phyloP scores from a whole-genome alignment of 2,329 filamentous ascomycete genomes.

The Pestalotiopsis sp. region DNA sequence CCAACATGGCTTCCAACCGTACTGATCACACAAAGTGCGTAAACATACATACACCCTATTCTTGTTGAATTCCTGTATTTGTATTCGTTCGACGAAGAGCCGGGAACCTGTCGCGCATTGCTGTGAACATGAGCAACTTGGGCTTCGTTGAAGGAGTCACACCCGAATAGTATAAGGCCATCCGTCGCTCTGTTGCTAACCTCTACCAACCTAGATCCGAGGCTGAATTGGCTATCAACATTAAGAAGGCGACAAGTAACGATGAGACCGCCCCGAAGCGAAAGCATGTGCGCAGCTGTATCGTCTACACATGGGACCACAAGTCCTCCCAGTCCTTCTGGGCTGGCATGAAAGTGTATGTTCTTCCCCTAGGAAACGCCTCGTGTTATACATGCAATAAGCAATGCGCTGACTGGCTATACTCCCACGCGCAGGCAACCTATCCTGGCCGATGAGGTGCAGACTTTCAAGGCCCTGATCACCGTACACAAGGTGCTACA shows the following conservation, averaged over 20 bases:
- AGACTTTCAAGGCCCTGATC: constrained; percentile 98
- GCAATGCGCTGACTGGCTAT: background rate
- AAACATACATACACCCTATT: background rate
- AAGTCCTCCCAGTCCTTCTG: constrained; percentile 94
- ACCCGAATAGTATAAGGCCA: too few relatives aligned
- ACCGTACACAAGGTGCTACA: constrained; percentile 97
- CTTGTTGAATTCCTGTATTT: background rate
- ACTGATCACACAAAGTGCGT: constrained; percentile 37
- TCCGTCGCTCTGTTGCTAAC: too few relatives aligned
- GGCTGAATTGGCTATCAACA: constrained; percentile 70
- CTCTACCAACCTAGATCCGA: constrained; percentile 56
- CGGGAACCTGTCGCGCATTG: background rate
- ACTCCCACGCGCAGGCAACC: constrained; percentile 67
- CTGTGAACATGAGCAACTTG: background rate
- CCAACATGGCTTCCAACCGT: constrained; percentile 33
- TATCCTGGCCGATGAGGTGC: constrained; percentile 96
- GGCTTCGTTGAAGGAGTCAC: too few relatives aligned
- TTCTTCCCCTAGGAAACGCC: constrained; percentile 21
- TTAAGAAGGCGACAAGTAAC: constrained; percentile 69
- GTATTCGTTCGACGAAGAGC: background rate
- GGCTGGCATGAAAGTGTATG: constrained; percentile 97
- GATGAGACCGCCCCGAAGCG: constrained; percentile 71
- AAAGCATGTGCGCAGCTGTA: constrained; percentile 97
- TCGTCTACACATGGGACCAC: constrained; percentile 99
- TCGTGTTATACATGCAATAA: background rate